Base-by-base conservation (phyloP, 148 eudicot genomes). In the Camellia granthamiana region DNA sequence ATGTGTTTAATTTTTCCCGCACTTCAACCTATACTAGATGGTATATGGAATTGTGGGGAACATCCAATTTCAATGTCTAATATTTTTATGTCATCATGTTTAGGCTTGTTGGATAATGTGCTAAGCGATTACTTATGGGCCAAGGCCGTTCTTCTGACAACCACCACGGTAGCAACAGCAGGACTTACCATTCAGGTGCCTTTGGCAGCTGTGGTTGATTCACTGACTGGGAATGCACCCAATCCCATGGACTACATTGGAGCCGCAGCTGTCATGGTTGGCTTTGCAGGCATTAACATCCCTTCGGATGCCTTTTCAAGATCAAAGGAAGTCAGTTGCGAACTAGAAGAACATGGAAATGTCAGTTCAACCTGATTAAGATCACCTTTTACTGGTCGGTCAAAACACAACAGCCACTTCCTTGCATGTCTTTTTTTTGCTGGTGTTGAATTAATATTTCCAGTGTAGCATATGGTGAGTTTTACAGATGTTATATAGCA, bases 141-240 rank as follows among this genome's bases (percentile, higher is more conserved):
- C 54, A 94, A 94, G 81, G 99, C 99, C 30, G 95, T 97, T 83
- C 92, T 97, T 77, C 84, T 97, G 69, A 97, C 99, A 0, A 89
- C 97, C 7, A 92, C 99, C 21, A 97, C 99, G 38, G 98, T 97
- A 44, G 97, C 97, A 43, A 97, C 98, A 65, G 99, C 99, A n/a
- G 99, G 99, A 49, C 97, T 97, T 23, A 88, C 98, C 12, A 94
- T 97, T 81, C 97, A 97, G 84, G 97, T 97, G 23, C 99, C 99
- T 8, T 81, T 94, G 61, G 99, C 99, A 23, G 97, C 97, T 68
- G 69, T 92, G 66, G 96, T 92, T 75, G 98, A 94, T 84, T 78
- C 93, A 64, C 52, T 94, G 75, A 90, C 74, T 0, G 97, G 99
- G 47, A 90, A 91, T 74, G 91, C 91, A 13, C 99, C 98, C 12